Evolutionary conservation across 1,139 yeast genomes (phyloP).

Genomic region (Pichia sp.): DNA sequence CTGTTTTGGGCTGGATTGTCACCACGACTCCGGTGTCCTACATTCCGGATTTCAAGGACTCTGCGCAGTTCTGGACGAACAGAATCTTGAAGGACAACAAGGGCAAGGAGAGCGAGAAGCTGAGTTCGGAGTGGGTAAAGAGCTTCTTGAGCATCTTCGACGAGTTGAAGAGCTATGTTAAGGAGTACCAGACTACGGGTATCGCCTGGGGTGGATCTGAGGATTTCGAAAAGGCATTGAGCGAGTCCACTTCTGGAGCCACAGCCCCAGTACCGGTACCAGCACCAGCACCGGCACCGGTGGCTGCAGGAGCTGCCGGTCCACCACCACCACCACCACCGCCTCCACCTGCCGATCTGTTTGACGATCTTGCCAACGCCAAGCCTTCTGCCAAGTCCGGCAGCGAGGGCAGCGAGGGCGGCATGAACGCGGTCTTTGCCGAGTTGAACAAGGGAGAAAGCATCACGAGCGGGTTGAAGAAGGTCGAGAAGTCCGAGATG

Average conservation of each 20-base stretch:
- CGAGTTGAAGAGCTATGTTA: conserved; percentile 65
- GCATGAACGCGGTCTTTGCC: conserved; percentile 85
- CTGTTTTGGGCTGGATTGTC: conserved; percentile 88
- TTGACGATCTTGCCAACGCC: conserved; percentile 29
- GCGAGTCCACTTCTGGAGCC: conserved; percentile 11
- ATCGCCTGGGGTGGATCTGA: conserved; percentile 71
- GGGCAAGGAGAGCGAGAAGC: conserved; percentile 43
- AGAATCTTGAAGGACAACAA: conserved; percentile 79
- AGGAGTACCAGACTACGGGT: conserved; percentile 77
- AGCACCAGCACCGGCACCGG: not conserved
- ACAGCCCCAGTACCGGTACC: not conserved
- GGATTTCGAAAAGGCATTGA: conserved; percentile 43
- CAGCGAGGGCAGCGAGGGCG: conserved; percentile 26
- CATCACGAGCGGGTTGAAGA: conserved; percentile 80
- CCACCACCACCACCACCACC: conserved; percentile 52
- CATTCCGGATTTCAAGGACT: conserved; percentile 80
- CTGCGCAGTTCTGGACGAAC: conserved; percentile 92
- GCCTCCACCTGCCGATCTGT: conserved; percentile 71
- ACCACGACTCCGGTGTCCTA: conserved; percentile 62
- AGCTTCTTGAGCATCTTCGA: conserved; percentile 59
- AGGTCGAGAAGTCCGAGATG: conserved; percentile 91
- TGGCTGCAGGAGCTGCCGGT: not conserved
- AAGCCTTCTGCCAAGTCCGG: not conserved
- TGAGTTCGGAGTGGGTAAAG: conserved; percentile 78
- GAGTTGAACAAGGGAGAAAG: conserved; percentile 80